phyloP scores from a whole-genome alignment of 1,284 basidiomycete genomes.

The Vanrija sp. region DNA sequence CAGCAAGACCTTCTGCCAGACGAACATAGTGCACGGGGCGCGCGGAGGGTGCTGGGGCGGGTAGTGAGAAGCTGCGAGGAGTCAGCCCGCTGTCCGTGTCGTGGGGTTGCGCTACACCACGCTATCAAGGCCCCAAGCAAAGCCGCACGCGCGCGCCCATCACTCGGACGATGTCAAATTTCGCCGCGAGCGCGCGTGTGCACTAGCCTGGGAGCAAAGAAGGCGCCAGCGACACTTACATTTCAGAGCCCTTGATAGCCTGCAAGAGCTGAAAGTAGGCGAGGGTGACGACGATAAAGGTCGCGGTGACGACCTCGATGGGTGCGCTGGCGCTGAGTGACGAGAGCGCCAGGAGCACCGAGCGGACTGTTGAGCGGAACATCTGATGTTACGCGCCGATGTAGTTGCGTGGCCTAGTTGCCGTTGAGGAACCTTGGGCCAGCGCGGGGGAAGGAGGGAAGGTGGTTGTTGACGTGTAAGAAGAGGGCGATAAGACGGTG shows the following conservation, averaged over 20 bases:
- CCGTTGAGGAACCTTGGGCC: constrained; percentile 57
- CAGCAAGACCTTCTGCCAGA: constrained; percentile 25
- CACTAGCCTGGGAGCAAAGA: neutral
- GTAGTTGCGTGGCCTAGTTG: constrained; percentile 48
- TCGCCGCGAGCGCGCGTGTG: neutral
- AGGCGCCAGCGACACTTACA: constrained; percentile 32
- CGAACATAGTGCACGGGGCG: constrained; percentile 39
- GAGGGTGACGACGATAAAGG: constrained; percentile 79
- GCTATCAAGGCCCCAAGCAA: too few relatives aligned
- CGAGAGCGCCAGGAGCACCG: constrained; percentile 43
- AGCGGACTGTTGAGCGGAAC: constrained; percentile 31
- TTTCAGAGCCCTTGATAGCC: constrained; percentile 64
- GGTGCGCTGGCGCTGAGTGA: constrained; percentile 51
- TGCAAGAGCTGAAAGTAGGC: constrained; percentile 87
- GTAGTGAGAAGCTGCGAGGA: constrained; percentile 28
- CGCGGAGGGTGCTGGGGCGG: constrained; percentile 26
- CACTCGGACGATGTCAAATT: too few relatives aligned
- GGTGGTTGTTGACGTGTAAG: neutral
- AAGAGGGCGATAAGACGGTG: too few relatives aligned
- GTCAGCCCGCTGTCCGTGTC: neutral
- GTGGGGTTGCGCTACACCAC: neutral
- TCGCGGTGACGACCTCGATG: constrained; percentile 80
- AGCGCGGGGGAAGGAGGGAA: constrained; percentile 54
- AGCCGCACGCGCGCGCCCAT: too few relatives aligned
- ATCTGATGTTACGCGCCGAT: constrained; percentile 13